A percentile compares a stretch with the other conserved stretches of the same genome.
phyloP scores from a whole-genome alignment of 345 rosid species.

The Euclidium syriacum region DNA sequence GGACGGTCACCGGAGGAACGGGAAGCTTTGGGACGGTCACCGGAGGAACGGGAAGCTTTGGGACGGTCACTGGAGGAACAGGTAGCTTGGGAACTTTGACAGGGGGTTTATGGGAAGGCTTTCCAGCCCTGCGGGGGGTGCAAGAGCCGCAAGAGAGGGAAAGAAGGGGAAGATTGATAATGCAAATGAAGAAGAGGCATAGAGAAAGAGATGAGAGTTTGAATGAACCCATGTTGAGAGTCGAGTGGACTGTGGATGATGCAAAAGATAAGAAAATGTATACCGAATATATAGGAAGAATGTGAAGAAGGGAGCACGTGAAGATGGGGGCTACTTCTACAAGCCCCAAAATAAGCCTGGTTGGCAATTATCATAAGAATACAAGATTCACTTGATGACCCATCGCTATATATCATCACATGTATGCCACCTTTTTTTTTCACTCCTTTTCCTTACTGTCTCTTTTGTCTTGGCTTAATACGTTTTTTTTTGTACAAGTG shows the following conservation, averaged over 20 bases:
- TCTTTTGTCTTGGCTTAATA: not conserved
- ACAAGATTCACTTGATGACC: slow-evolving; percentile 24
- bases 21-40: slow-evolving; percentile 22
- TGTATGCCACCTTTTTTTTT: not conserved
- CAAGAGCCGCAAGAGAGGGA: slow-evolving; percentile 58
- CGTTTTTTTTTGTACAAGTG: not conserved
- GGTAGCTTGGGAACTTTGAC: slow-evolving; percentile 32
- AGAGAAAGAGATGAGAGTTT: slow-evolving; percentile 53
- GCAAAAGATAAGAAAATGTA: slow-evolving; percentile 9
- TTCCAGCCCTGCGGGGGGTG: slow-evolving; percentile 33
- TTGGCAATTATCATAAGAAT: slow-evolving; percentile 47
- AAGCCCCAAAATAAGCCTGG: slow-evolving; percentile 66
- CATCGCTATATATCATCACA: slow-evolving; percentile 32
- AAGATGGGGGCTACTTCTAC: slow-evolving; percentile 40
- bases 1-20: slow-evolving; percentile 8
- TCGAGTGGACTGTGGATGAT: not conserved
- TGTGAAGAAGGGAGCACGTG: slow-evolving; percentile 60
- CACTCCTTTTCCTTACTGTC: not conserved
- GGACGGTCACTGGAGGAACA: slow-evolving; percentile 36
- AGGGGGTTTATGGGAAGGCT: slow-evolving; percentile 33
- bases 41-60: slow-evolving; percentile 31
- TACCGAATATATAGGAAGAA: slow-evolving; percentile 35
- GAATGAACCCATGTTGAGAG: slow-evolving; percentile 41
- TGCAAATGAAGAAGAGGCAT: slow-evolving; percentile 42
- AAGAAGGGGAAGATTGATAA: slow-evolving; percentile 46